These are phyloP conservation scores for Dioscorea alata DNA, from an alignment of 106 monocot genomes.

Conservation along the genomic window DNA sequence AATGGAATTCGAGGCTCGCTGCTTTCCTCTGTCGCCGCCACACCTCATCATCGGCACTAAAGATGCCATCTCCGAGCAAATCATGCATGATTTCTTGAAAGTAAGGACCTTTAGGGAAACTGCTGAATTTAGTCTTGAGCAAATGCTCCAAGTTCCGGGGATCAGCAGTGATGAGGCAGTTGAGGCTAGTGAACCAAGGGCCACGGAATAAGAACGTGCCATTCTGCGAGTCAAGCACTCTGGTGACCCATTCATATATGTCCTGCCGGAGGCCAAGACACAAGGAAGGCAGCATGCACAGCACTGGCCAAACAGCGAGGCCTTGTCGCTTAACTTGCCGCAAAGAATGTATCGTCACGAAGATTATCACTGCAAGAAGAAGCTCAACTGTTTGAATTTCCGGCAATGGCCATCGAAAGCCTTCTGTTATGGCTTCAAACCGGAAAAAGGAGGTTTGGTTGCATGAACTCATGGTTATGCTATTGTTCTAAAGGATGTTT, in stretches of 20 bases:
- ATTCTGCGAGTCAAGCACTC: constrained; percentile 31
- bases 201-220: constrained; percentile 86
- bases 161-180: constrained; percentile 80
- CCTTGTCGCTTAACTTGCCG: constrained; percentile 50
- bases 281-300: constrained; percentile 91
- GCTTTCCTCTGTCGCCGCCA: constrained; percentile 75
- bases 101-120: constrained; percentile 85
- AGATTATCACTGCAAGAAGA: constrained; percentile 52
- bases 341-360: constrained; percentile 61
- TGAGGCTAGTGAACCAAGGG: constrained; percentile 64
- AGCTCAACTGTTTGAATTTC: constrained; percentile 61
- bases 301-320: constrained; percentile 61
- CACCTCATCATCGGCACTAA: constrained; percentile 72
- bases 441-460: constrained; percentile 6
- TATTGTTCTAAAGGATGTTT: background rate
- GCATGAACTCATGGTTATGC: constrained; percentile 17
- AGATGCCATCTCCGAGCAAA: constrained; percentile 82
- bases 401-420: constrained; percentile 15
- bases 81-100: constrained; percentile 58
- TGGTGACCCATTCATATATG: constrained; percentile 92
- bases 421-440: background rate
- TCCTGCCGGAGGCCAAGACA: constrained; percentile 47
- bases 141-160: constrained; percentile 90
- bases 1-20: constrained; percentile 92
- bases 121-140: constrained; percentile 76